Evolutionary conservation across 2,329 filamentous ascomycete genomes (phyloP), one percentile per base, ranked within the genome.

Genomic region (Alternaria longipes): DNA sequence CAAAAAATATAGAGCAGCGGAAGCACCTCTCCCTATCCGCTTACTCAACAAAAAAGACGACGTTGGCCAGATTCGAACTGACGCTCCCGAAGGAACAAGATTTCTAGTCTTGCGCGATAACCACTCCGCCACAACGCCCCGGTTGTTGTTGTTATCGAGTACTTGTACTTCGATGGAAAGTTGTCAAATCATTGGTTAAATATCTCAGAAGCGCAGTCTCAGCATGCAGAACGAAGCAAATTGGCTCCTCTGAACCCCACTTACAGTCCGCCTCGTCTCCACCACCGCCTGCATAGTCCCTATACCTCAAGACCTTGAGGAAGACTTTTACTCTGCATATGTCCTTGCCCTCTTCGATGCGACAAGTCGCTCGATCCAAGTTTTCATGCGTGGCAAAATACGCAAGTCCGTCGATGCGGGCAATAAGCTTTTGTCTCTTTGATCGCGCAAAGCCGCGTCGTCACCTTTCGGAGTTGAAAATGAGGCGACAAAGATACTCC

Each of bases 101-200:
- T 78, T 78, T 78, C 76, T 78, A 78, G 76, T 76, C 76, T 77
- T 79, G 73, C 75, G 76, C 76, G 75, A 79, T 78, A 78, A 78
- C 76, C 76, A 78, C 76, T 78, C 75, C 74, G 76, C 76, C 76
- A 78, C 70, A 67, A 73, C 74, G 76, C 76, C 22, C 5, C 75
- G 36, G 16, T 49, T 11, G 52, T 60, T 11, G 52, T 60, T 58
- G 9, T 12, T 34, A 30, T 24, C 28, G 38, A 32, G 26, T 51
- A 34, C 28, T 54, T 62, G 26, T 50, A 28, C 34, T 54, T 62
- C 54, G 49, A 54, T 63, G 46, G 45, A 38, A 16, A 38, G 8
- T 7, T 38, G n/a, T n/a, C n/a, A n/a, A n/a, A n/a, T n/a, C n/a
- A n/a, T n/a, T n/a, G n/a, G n/a, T n/a, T n/a, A n/a, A n/a, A n/a